phyloP scores from a whole-genome alignment of 2,329 filamentous ascomycete genomes.

The Verticillium longisporum region DNA sequence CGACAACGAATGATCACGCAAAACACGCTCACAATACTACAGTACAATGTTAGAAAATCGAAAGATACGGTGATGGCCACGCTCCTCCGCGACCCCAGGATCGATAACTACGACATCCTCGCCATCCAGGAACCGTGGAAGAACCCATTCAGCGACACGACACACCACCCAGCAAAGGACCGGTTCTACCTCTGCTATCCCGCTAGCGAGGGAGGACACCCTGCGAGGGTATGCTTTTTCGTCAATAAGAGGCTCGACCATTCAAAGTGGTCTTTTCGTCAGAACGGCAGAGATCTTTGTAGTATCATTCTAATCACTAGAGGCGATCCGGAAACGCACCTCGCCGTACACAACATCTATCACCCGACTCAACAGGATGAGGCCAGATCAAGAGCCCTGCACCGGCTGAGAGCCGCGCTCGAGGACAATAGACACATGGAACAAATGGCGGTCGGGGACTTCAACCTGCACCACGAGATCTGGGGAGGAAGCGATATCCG shows the following conservation, averaged over 20 bases:
- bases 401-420: too few species aligned
- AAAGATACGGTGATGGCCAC: conserved; percentile 1
- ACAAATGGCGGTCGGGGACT: too few species aligned
- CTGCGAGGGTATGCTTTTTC: conserved; percentile 1
- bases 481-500: too few species aligned
- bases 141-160: conserved; percentile 1
- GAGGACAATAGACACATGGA: too few species aligned
- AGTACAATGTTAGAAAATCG: conserved; percentile 4
- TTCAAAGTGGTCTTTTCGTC: not conserved
- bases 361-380: too few species aligned
- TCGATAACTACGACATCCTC: conserved; percentile 3
- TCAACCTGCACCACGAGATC: too few species aligned
- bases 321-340: too few species aligned
- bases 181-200: conserved; percentile 2
- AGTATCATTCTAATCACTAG: not conserved
- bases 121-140: conserved; percentile 1
- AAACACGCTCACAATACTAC: conserved; percentile 2
- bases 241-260: conserved; percentile 1
- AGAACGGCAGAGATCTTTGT: conserved; percentile 1
- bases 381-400: too few species aligned
- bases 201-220: not conserved
- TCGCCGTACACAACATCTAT: too few species aligned
- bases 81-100: conserved; percentile 2
- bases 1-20: conserved; percentile 1
- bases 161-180: conserved; percentile 2